Percentiles rank a stretch among this genome's conserved stretches.
Conservation (phyloP, 176 grass and related monocot genomes). For the Saccharum spontaneum region DNA sequence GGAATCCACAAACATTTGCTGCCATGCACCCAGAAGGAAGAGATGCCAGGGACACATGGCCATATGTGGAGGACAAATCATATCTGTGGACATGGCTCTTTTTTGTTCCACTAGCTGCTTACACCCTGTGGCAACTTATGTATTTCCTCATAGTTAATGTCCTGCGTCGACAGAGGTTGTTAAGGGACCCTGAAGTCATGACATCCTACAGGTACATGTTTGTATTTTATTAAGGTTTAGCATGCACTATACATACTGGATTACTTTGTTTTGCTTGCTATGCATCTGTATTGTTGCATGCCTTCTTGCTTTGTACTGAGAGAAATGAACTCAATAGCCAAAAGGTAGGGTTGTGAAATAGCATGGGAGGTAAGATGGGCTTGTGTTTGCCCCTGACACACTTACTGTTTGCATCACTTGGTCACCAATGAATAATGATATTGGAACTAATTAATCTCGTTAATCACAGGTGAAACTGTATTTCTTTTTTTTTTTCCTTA, state of each 20-base stretch:
- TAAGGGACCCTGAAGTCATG: slow-evolving; percentile 97
- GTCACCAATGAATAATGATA: not conserved
- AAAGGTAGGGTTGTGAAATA: not conserved
- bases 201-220: slow-evolving; percentile 86
- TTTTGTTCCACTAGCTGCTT: slow-evolving; percentile 91
- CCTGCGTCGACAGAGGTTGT: slow-evolving; percentile 76
- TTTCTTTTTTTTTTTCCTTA: not conserved
- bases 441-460: not conserved
- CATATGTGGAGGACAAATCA: slow-evolving; percentile 87
- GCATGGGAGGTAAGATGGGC: not conserved
- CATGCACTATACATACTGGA: not conserved
- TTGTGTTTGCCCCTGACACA: not conserved
- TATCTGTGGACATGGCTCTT: slow-evolving; percentile 96
- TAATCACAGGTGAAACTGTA: not conserved
- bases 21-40: slow-evolving; percentile 95
- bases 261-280: slow-evolving; percentile 14
- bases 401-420: not conserved
- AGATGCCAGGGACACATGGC: slow-evolving; percentile 84
- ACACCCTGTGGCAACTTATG: slow-evolving; percentile 89
- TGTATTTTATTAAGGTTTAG: slow-evolving; percentile 2
- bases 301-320: not conserved
- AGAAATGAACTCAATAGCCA: not conserved
- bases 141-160: slow-evolving; percentile 93
- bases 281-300: slow-evolving; percentile 4
- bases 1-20: slow-evolving; percentile 94